Evolutionary conservation across 805 yeast genomes (phyloP).

Genomic region (Allodekkera sacchari): DNA sequence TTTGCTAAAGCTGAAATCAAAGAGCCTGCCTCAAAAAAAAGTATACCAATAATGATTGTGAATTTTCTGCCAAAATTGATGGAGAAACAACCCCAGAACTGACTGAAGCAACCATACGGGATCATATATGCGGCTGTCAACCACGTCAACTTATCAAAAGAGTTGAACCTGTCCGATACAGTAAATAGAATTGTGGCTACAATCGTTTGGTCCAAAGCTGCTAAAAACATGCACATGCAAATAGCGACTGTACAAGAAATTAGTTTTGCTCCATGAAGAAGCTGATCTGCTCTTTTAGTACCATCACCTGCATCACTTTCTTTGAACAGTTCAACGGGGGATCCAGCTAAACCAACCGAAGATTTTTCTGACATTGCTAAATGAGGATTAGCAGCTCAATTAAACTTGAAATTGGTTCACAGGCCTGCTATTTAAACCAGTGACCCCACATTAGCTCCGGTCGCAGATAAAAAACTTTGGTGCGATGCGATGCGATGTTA

Average conservation of each 20-base stretch:
- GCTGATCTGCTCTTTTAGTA: conserved; percentile 22
- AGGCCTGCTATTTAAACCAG: too few species aligned
- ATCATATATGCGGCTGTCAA: conserved; percentile 46
- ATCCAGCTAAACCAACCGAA: too few species aligned
- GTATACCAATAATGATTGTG: conserved; percentile 36
- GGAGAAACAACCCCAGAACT: conserved; percentile 50
- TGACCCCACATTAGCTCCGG: too few species aligned
- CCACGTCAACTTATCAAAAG: conserved; percentile 42
- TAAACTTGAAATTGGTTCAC: too few species aligned
- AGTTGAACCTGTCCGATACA: conserved; percentile 35
- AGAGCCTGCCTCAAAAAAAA: conserved; percentile 55
- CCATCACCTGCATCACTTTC: conserved; percentile 36
- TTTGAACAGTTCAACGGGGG: too few species aligned
- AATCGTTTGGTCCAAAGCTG: conserved; percentile 53
- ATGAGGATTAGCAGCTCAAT: too few species aligned
- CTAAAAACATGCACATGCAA: conserved; percentile 2
- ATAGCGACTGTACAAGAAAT: conserved; percentile 3
- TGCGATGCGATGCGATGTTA: too few species aligned
- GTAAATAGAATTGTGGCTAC: conserved; percentile 42
- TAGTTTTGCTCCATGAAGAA: conserved; percentile 15
- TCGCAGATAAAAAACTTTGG: too few species aligned
- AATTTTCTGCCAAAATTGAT: conserved; percentile 49
- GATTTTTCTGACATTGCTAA: too few species aligned
- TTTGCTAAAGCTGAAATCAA: conserved; percentile 47
- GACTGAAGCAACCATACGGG: conserved; percentile 45